Percentiles rank a stretch among this genome's conserved stretches.
These are phyloP conservation scores for Saturnispora galanensis DNA, from an alignment of 805 yeast species.

Conservation along the genomic window DNA sequence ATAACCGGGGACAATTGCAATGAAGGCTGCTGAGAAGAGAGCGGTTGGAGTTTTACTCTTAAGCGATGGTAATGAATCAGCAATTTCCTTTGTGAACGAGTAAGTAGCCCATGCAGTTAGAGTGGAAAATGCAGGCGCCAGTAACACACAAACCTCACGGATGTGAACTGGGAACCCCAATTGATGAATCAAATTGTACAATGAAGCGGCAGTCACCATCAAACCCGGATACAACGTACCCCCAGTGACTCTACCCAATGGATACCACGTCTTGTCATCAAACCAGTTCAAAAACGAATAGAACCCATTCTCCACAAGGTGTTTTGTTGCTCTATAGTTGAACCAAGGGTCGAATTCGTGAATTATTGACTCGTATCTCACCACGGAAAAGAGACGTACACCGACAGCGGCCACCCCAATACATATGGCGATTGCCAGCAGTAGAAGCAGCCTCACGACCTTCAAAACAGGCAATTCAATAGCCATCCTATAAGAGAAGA, in stretches of 20 bases:
- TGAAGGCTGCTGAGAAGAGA: conserved; percentile 81
- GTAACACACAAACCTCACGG: conserved; percentile 87
- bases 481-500: conserved; percentile 41
- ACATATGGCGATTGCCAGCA: conserved; percentile 3
- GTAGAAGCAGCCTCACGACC: conserved; percentile 1
- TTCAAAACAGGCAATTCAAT: conserved; percentile 41
- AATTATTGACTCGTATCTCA: conserved; percentile 89
- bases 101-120: conserved; percentile 87
- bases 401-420: conserved; percentile 62
- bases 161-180: conserved; percentile 82
- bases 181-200: conserved; percentile 62
- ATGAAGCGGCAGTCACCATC: conserved; percentile 93
- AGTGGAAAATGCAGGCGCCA: conserved; percentile 95
- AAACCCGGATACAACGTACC: conserved; percentile 97
- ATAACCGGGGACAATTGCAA: conserved; percentile 98
- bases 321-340: conserved; percentile 93
- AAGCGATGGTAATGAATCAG: conserved; percentile 40
- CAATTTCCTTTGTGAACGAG: conserved; percentile 79
- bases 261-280: conserved; percentile 98
- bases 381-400: conserved; percentile 89
- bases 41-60: conserved; percentile 56
- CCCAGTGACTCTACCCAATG: conserved; percentile 97
- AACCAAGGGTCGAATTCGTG: conserved; percentile 98
- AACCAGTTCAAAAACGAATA: conserved; percentile 96
- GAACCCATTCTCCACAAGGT: conserved; percentile 71